Evolutionary conservation across 2,329 filamentous ascomycete genomes (phyloP).

Genomic region (Stachybotrys chlorohalonatus): DNA sequence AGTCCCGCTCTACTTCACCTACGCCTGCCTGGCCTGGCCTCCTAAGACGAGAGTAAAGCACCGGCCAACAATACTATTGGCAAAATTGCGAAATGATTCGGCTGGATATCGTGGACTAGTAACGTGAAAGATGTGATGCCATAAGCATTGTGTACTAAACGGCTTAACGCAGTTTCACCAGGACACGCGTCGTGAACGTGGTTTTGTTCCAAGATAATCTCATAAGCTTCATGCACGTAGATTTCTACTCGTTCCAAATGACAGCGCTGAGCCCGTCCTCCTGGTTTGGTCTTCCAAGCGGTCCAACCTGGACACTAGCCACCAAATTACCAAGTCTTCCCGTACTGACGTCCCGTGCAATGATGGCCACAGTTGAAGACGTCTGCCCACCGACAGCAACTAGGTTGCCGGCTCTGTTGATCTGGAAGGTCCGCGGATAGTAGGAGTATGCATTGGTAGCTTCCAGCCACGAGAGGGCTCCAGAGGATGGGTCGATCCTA

Average conservation of each 20-base stretch:
- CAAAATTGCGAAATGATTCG: no score
- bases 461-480: slow-evolving; percentile 41
- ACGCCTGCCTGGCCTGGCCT: no score
- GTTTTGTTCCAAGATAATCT: no score
- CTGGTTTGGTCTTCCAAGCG: slow-evolving; percentile 27
- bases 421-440: slow-evolving; percentile 53
- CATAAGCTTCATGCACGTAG: neutral
- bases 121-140: no score
- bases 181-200: no score
- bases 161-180: no score
- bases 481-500: slow-evolving; percentile 32
- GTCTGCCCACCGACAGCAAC: slow-evolving; percentile 57
- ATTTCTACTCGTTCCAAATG: slow-evolving; percentile 35
- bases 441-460: slow-evolving; percentile 47
- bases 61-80: no score
- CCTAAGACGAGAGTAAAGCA: no score
- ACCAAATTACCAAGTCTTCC: slow-evolving; percentile 44
- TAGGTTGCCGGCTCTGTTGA: slow-evolving; percentile 49
- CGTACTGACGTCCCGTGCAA: slow-evolving; percentile 42
- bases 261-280: slow-evolving; percentile 40
- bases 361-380: slow-evolving; percentile 47
- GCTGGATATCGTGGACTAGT: no score
- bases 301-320: slow-evolving; percentile 28
- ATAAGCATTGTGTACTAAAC: no score
- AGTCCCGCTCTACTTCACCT: no score